Evolutionary conservation across 352 stramenopile species (phyloP), one percentile per base, ranked within the genome.

Genomic region (Phytophthora agathidicida): DNA sequence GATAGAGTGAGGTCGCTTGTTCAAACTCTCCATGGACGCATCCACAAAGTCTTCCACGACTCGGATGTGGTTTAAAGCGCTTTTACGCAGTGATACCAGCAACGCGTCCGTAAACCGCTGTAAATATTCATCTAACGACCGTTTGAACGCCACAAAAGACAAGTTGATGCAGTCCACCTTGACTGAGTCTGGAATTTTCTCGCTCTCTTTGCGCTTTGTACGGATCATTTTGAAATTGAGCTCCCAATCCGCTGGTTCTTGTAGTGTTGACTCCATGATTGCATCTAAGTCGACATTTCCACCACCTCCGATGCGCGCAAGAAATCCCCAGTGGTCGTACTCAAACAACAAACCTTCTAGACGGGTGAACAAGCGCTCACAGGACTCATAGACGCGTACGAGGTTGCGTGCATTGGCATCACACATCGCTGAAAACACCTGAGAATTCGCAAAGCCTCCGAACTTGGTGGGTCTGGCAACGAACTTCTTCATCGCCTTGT

Each of bases 401-500:
- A 98, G 65, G 24, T 91, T 93, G 5, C 68, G 60, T 9, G 85
- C 84, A 48, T 98, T 98, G 35, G 73, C 72, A 24, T 94, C 81
- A 23, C 86, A 93, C 93, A 98, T 98, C 8, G 76, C 70, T 0
- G 71, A 70, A 57, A 96, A 98, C 4, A 98, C 73, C 9, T 86
- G 71, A 5, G 77, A 73, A 62, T 97, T 96, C 0, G 77, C 84
- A 61, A 98, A 97, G 1, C 94, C 93, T 11, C 74, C 67, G 47
- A 98, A 98, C 41, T 84, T 80, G 17, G 74, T 92, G 0, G 94
- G 94, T 42, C 96, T 88, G 0, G 78, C 75, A n/a, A 98, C 89
- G 41, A 98, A 98, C 28, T 97, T 97, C 51, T 97, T 98, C 83
- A 98, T 93, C 16, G 96, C 86, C 28, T 94, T 92, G 73, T 98